phyloP scores from a whole-genome alignment of 148 eudicot genomes.

The Heliamphora exappendiculata region DNA sequence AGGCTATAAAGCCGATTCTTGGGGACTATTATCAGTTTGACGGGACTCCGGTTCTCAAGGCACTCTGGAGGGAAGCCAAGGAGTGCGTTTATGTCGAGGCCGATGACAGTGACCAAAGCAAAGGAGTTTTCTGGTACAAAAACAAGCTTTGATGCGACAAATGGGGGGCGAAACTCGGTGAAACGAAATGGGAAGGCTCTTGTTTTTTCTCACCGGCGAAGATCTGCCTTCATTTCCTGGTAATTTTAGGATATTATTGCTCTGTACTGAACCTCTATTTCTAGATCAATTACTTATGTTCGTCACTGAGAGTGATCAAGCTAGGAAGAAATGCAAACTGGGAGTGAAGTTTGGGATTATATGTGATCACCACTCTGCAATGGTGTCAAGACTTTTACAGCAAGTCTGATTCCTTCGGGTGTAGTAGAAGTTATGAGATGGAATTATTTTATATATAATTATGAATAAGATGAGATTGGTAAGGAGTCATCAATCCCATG shows the following conservation, averaged over 20 bases:
- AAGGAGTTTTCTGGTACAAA: constrained; percentile 79
- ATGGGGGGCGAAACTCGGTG: no score
- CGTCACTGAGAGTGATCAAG: background rate
- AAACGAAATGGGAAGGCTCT: background rate
- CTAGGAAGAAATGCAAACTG: background rate
- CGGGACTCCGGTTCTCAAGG: constrained; percentile 51
- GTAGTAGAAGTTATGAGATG: no score
- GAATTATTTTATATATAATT: no score
- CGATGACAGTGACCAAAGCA: constrained; percentile 43
- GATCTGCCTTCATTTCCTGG: background rate
- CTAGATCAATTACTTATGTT: background rate
- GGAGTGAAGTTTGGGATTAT: no score
- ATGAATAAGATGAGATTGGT: no score
- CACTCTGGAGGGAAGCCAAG: constrained; percentile 74
- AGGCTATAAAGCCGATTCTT: constrained; percentile 68
- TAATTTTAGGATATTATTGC: background rate
- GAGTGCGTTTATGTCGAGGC: constrained; percentile 71
- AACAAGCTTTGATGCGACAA: constrained; percentile 38
- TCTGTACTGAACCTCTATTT: background rate
- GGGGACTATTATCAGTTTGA: constrained; percentile 69
- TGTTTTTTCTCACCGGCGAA: background rate
- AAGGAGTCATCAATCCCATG: no score
- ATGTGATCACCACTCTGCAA: no score
- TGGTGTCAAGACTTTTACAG: no score
- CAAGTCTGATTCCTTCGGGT: no score